phyloP scores from a whole-genome alignment of 345 rosid genomes.

The Arabis alpina region DNA sequence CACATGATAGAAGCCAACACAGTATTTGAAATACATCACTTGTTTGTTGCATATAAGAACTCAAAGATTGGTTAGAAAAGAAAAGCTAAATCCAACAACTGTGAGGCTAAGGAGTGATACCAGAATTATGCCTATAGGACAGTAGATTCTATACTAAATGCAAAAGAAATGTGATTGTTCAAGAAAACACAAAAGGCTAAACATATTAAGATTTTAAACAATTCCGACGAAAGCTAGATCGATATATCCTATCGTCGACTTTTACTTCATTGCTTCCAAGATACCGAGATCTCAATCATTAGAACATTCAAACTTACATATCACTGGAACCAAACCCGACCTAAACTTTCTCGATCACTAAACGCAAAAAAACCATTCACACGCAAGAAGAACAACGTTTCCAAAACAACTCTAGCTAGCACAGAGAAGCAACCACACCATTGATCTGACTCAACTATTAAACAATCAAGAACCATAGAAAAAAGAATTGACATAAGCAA shows the following conservation, averaged over 20 bases:
- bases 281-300: not conserved
- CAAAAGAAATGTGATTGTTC: not conserved
- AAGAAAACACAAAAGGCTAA: too few species aligned
- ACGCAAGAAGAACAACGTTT: not conserved
- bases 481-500: not conserved
- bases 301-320: not conserved
- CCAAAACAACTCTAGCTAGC: not conserved
- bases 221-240: not conserved
- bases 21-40: too few species aligned
- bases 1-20: not conserved
- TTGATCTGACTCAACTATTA: not conserved
- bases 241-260: not conserved
- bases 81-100: not conserved
- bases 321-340: not conserved
- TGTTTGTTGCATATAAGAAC: too few species aligned
- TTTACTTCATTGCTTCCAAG: not conserved
- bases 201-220: not conserved
- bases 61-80: not conserved
- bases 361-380: slow-evolving; percentile 1
- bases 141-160: not conserved
- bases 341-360: not conserved
- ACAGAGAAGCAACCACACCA: slow-evolving; percentile 1
- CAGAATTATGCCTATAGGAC: not conserved
- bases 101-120: slow-evolving; percentile 3
- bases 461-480: not conserved